Conservation (phyloP, 768 basidiomycete species). For the Hericium coralloides region DNA sequence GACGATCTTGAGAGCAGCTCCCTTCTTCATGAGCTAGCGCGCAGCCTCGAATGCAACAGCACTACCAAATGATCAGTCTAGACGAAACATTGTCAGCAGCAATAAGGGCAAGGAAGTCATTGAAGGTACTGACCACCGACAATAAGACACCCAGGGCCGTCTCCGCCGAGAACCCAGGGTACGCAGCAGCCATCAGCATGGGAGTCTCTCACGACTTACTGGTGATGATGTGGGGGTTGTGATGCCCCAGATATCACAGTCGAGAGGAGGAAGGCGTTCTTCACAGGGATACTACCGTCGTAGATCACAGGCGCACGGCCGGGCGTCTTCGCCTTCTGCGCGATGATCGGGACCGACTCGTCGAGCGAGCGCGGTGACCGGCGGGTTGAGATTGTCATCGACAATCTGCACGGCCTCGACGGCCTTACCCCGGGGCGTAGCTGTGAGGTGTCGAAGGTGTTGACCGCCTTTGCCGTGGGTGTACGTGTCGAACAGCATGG, state of each 20-base stretch:
- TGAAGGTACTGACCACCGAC: constrained; percentile 44
- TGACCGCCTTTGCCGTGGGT: constrained; percentile 32
- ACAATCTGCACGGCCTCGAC: neutral
- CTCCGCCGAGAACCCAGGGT: constrained; percentile 33
- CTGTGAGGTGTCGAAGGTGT: constrained; percentile 20
- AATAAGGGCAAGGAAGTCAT: neutral
- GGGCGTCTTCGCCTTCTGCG: constrained; percentile 26
- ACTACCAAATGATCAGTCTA: constrained; percentile 78
- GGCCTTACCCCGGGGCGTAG: neutral
- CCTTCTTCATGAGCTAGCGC: constrained; percentile 36
- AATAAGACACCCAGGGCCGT: constrained; percentile 32
- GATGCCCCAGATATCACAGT: constrained; percentile 53
- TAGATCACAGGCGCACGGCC: constrained; percentile 45
- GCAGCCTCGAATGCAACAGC: constrained; percentile 62
- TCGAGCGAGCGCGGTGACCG: constrained; percentile 12
- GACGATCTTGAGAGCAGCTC: constrained; percentile 42
- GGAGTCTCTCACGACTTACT: constrained; percentile 40
- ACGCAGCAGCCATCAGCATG: constrained; percentile 42
- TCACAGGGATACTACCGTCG: constrained; percentile 59
- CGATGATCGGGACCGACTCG: constrained; percentile 22
- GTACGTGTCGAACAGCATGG: constrained; percentile 31
- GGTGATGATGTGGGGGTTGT: constrained; percentile 42
- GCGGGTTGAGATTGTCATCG: neutral
- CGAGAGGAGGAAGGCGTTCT: constrained; percentile 34
- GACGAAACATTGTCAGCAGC: neutral